These are phyloP conservation scores for Fusarium guadeloupense DNA, from an alignment of 2,329 filamentous ascomycete genomes.

Conservation along the genomic window DNA sequence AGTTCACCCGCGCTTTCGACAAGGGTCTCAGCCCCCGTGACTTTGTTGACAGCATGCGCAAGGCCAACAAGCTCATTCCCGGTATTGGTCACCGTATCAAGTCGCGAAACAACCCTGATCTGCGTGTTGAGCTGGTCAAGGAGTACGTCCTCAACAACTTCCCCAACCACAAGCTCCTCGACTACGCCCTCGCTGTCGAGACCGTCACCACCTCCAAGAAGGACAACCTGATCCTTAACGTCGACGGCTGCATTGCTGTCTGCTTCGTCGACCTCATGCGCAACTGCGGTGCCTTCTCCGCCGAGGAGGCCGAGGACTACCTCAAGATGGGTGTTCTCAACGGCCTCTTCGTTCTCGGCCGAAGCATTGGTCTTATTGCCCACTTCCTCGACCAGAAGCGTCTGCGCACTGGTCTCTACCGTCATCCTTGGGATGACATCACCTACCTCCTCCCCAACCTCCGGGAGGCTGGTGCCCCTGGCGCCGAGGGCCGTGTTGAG, in stretches of 20 bases:
- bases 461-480: constrained; percentile 73
- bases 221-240: constrained; percentile 99
- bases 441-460: constrained; percentile 91
- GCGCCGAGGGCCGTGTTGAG: constrained; percentile 87
- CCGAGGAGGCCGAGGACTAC: constrained; percentile 98
- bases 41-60: constrained; percentile 98
- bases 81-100: constrained; percentile 99
- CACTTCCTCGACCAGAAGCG: constrained; percentile 99
- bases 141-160: constrained; percentile 98
- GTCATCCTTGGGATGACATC: constrained; percentile 99
- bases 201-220: constrained; percentile 99
- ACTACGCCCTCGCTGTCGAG: constrained; percentile 98
- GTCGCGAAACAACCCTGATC: constrained; percentile 99
- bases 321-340: constrained; percentile 99
- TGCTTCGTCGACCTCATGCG: constrained; percentile 98
- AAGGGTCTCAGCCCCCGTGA: constrained; percentile 98
- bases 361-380: constrained; percentile 98
- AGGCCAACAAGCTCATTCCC: constrained; percentile 99
- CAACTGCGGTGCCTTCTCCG: constrained; percentile 96
- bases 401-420: constrained; percentile 96
- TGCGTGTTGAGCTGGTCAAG: constrained; percentile 99
- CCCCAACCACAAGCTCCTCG: constrained; percentile 96
- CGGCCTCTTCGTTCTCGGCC: constrained; percentile 97
- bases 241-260: constrained; percentile 96
- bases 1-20: constrained; percentile 98